Evolutionary conservation across 306 rosid genomes (phyloP).

Genomic region (Cicer chorassanicum): DNA sequence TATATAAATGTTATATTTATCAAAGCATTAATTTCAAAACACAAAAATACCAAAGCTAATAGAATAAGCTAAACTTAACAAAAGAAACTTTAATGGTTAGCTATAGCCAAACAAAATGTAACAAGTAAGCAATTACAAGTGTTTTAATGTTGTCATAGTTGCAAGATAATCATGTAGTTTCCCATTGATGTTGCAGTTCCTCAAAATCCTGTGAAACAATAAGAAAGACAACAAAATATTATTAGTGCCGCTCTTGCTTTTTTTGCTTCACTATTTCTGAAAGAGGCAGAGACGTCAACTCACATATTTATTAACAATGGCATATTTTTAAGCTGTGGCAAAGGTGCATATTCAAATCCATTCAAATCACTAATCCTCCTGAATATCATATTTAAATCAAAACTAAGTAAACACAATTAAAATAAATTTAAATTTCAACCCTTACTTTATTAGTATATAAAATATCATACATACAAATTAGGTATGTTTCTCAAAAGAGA

Average conservation of each 20-base stretch:
- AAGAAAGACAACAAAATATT: not conserved
- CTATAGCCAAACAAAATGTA: conserved; percentile 42
- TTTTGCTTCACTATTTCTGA: conserved; percentile 32
- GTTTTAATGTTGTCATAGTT: not conserved
- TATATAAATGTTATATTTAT: not conserved
- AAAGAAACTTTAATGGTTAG: not conserved
- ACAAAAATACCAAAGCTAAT: not conserved
- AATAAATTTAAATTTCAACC: not conserved
- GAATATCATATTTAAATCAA: conserved; percentile 12
- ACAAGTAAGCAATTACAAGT: conserved; percentile 32
- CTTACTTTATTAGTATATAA: not conserved
- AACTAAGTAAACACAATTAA: not conserved
- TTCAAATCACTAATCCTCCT: conserved; percentile 71
- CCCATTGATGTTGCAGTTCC: conserved; percentile 41
- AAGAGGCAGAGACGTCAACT: conserved; percentile 42
- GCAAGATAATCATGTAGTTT: not conserved
- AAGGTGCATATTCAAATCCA: conserved; percentile 48
- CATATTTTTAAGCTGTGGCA: conserved; percentile 53
- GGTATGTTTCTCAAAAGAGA: conserved; percentile 45
- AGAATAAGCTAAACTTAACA: not conserved
- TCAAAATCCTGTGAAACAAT: conserved; percentile 17
- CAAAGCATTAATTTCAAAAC: not conserved
- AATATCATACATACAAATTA: conserved; percentile 58
- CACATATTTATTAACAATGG: conserved; percentile 44
- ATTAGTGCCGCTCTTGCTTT: not conserved